phyloP scores from a whole-genome alignment of 192 early-diverging fungal species.

The Tieghemiomyces parasiticus region DNA sequence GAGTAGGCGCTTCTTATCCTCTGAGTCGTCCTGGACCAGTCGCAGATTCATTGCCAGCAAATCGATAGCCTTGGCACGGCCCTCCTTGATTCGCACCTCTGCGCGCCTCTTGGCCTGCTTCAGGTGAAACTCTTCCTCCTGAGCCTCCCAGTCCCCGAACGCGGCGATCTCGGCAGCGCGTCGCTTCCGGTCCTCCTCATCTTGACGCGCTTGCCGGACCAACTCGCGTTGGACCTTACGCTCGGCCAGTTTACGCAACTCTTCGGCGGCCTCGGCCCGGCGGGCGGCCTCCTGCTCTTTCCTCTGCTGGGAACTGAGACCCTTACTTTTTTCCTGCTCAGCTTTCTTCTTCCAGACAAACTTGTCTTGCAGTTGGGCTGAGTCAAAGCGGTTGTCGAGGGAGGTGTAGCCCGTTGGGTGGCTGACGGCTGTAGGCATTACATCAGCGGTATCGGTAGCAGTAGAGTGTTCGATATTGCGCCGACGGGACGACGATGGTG shows the following conservation, averaged over 20 bases:
- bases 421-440: no score
- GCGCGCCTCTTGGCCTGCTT: conserved; percentile 82
- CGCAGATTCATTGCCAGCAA: conserved; percentile 80
- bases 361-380: conserved; percentile 61
- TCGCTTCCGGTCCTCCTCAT: conserved; percentile 58
- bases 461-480: no score
- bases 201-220: conserved; percentile 63
- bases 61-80: conserved; percentile 83
- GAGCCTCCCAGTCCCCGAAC: conserved; percentile 90
- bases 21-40: conserved; percentile 52
- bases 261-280: conserved; percentile 45
- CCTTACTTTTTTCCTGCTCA: conserved; percentile 58
- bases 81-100: conserved; percentile 80
- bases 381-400: conserved; percentile 66
- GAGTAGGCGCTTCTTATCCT: no score
- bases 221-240: conserved; percentile 67
- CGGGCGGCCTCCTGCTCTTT: conserved; percentile 34
- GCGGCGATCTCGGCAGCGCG: conserved; percentile 74
- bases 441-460: no score
- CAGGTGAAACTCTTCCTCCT: conserved; percentile 89
- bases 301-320: conserved; percentile 39
- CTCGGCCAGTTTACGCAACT: conserved; percentile 71
- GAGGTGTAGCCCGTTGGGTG: no score
- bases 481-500: no score
- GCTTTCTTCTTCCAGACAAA: conserved; percentile 94